These are phyloP conservation scores for Fusarium sp. DNA, from an alignment of 2,329 filamentous ascomycete species.

Conservation along the genomic window DNA sequence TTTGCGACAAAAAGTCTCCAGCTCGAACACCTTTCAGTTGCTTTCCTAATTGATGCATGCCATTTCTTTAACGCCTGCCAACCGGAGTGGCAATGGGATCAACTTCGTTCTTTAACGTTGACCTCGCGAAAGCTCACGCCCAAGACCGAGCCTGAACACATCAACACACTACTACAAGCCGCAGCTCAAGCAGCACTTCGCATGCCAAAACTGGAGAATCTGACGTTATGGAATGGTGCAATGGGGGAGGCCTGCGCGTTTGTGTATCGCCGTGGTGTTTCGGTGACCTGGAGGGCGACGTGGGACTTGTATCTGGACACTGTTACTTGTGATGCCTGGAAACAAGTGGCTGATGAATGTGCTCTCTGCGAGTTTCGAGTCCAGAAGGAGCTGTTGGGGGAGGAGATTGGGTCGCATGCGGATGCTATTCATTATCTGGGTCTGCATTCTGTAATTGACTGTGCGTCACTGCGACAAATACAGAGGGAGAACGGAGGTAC, in stretches of 20 bases:
- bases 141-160: not conserved
- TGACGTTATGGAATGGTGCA: conserved; percentile 28
- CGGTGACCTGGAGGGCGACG: conserved; percentile 23
- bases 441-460: conserved; percentile 20
- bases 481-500: conserved; percentile 8
- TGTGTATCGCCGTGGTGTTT: conserved; percentile 8
- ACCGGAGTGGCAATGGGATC: not conserved
- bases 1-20: not conserved
- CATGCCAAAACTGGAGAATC: conserved; percentile 22
- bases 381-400: not conserved
- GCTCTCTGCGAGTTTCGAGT: not conserved
- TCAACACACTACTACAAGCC: not conserved
- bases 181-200: conserved; percentile 2
- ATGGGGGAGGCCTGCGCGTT: conserved; percentile 21
- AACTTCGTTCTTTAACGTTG: not conserved
- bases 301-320: conserved; percentile 11
- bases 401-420: conserved; percentile 19
- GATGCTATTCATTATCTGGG: conserved; percentile 32
- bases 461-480: conserved; percentile 30
- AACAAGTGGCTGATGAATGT: conserved; percentile 7
- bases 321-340: not conserved
- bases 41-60: conserved; percentile 2
- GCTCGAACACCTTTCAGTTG: conserved; percentile 11
- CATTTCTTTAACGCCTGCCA: conserved; percentile 10
- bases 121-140: conserved; percentile 8